Percentiles rank a stretch among this genome's conserved stretches.
These are phyloP conservation scores for Chrysosporium queenslandicum DNA, from an alignment of 2,329 filamentous ascomycete genomes.

Conservation along the genomic window DNA sequence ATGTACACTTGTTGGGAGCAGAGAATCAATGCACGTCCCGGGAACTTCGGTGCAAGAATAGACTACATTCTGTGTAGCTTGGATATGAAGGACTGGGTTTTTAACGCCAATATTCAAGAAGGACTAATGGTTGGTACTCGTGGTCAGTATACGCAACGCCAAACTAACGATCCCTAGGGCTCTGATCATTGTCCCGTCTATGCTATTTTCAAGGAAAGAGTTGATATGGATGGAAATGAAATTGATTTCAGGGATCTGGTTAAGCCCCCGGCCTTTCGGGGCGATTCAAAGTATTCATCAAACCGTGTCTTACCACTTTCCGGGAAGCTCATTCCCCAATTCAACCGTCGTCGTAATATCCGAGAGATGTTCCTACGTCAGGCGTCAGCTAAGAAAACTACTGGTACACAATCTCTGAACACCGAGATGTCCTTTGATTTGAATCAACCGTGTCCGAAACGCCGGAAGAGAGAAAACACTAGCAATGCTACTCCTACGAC, in stretches of 20 bases:
- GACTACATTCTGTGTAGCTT: conserved; percentile 84
- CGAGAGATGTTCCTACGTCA: conserved; percentile 68
- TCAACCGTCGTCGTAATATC: conserved; percentile 73
- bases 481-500: not conserved
- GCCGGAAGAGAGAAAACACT: not conserved
- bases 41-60: conserved; percentile 84
- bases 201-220: conserved; percentile 56
- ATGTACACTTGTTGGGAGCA: conserved; percentile 99
- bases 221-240: conserved; percentile 43
- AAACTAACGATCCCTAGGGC: conserved; percentile 43
- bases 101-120: conserved; percentile 77
- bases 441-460: not conserved
- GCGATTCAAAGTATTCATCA: conserved; percentile 55
- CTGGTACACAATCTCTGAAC: not conserved
- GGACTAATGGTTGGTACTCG: conserved; percentile 54
- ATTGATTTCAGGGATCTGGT: conserved; percentile 59
- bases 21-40: conserved; percentile 87
- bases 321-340: conserved; percentile 76
- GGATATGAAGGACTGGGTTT: conserved; percentile 70
- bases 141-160: not conserved
- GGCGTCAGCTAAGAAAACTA: not conserved
- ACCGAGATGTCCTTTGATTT: not conserved
- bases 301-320: conserved; percentile 58
- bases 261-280: conserved; percentile 62
- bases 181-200: conserved; percentile 96